phyloP scores from a whole-genome alignment of 1,284 basidiomycete species.

The Rhodofomes roseus region DNA sequence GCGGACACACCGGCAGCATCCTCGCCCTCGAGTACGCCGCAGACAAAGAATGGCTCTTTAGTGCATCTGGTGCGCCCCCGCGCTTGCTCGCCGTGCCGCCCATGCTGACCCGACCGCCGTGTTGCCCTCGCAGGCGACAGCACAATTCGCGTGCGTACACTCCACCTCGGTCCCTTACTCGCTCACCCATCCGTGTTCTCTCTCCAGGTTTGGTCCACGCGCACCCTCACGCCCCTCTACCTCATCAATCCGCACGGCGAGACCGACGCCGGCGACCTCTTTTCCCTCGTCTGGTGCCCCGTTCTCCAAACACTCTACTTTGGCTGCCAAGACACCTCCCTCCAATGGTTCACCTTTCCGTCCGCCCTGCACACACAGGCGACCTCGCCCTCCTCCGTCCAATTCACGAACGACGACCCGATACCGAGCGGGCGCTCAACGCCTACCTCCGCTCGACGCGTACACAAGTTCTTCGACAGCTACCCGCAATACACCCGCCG shows the following conservation, averaged over 20 bases:
- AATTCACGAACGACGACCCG: constrained; percentile 15
- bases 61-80: constrained; percentile 60
- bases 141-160: constrained; percentile 67
- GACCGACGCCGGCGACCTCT: constrained; percentile 85
- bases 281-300: constrained; percentile 82
- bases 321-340: constrained; percentile 87
- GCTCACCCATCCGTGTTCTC: constrained; percentile 3
- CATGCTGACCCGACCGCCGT: background rate
- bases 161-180: background rate
- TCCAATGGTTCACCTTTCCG: constrained; percentile 79
- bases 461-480: constrained; percentile 82
- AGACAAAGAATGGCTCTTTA: constrained; percentile 82
- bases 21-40: constrained; percentile 78
- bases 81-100: background rate
- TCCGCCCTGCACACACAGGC: background rate
- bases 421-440: constrained; percentile 44
- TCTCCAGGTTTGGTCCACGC: constrained; percentile 82
- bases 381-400: constrained; percentile 9
- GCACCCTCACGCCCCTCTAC: constrained; percentile 68
- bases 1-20: constrained; percentile 85
- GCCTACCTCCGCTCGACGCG: constrained; percentile 31
- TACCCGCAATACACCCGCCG: constrained; percentile 67
- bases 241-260: constrained; percentile 83
- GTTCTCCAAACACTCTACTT: constrained; percentile 74
- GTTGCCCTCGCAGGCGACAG: constrained; percentile 61